Conservation (phyloP, 106 monocot species). For the Allium sativum region DNA sequence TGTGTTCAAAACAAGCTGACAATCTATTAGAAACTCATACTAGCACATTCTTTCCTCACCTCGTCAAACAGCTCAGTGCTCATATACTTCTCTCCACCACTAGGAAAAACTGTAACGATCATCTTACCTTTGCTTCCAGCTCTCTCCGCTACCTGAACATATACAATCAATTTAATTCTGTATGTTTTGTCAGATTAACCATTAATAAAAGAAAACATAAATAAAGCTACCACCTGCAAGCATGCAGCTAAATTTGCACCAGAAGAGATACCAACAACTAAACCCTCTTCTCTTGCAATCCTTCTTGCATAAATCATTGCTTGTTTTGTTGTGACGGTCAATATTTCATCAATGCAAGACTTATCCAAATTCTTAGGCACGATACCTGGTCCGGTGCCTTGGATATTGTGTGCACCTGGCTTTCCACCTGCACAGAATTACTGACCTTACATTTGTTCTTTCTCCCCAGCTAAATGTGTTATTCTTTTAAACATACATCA, state of each 20-base stretch:
- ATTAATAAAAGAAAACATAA: no score
- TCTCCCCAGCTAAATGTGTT: no score
- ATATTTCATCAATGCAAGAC: constrained; percentile 49
- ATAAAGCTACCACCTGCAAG: constrained; percentile 36
- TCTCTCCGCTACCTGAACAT: constrained; percentile 40
- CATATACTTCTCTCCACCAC: constrained; percentile 69
- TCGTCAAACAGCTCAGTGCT: constrained; percentile 65
- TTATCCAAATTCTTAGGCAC: constrained; percentile 45
- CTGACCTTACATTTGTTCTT: neutral
- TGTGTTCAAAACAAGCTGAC: neutral
- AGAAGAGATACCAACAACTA: constrained; percentile 85
- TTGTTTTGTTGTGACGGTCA: constrained; percentile 53
- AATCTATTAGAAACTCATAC: constrained; percentile 45
- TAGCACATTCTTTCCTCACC: constrained; percentile 59
- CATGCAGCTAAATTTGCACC: constrained; percentile 75
- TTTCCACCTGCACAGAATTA: constrained; percentile 36
- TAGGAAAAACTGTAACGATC: constrained; percentile 71
- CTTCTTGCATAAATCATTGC: constrained; percentile 54
- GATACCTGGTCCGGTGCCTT: constrained; percentile 63
- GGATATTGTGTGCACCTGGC: constrained; percentile 58
- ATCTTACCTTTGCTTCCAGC: constrained; percentile 67
- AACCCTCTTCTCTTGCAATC: constrained; percentile 69
- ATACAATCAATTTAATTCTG: no score
- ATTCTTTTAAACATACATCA: neutral
- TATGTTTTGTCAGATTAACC: no score